A percentile compares a stretch with the other conserved stretches of the same genome.
Conservation (phyloP, 495 filamentous ascomycete species). For the Talaromyces ruber region DNA sequence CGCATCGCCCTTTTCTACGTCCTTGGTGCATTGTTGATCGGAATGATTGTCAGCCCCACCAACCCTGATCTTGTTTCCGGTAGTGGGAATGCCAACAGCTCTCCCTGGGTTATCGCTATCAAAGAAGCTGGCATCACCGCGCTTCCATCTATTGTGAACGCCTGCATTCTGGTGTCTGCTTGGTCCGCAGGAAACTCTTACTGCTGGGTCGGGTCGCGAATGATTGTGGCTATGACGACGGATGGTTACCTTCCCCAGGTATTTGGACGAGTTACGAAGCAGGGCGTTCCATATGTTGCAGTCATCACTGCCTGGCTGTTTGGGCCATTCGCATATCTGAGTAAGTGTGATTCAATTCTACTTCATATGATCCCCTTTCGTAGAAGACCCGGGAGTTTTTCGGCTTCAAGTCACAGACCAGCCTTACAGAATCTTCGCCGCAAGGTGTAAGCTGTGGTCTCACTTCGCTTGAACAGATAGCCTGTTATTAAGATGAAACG, state of each 20-base stretch:
- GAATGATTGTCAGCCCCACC: constrained; percentile 44
- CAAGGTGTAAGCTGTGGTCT: no score
- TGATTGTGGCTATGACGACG: constrained; percentile 59
- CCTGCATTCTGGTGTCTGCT: constrained; percentile 57
- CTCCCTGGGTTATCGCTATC: constrained; percentile 53
- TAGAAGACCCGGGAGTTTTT: no score
- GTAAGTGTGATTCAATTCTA: constrained; percentile 39
- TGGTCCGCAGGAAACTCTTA: constrained; percentile 69
- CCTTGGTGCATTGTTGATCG: constrained; percentile 48
- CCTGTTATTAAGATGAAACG: no score
- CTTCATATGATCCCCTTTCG: no score
- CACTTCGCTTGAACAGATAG: no score
- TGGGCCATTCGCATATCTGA: constrained; percentile 68
- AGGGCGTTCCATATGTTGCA: constrained; percentile 27
- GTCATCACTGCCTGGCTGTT: constrained; percentile 45
- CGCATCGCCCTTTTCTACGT: constrained; percentile 81
- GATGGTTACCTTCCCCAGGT: constrained; percentile 54
- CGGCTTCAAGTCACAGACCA: no score
- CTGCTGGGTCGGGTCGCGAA: constrained; percentile 72
- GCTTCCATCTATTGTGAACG: constrained; percentile 69
- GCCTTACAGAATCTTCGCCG: no score
- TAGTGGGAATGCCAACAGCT: constrained; percentile 45
- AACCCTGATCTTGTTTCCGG: constrained; percentile 45
- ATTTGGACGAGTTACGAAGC: constrained; percentile 32
- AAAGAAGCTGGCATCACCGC: constrained; percentile 52